Percentiles rank a stretch among this genome's conserved stretches.
Evolutionary conservation across 2,329 filamentous ascomycete genomes (phyloP).

Genomic region (Colletotrichum eremochloae): DNA sequence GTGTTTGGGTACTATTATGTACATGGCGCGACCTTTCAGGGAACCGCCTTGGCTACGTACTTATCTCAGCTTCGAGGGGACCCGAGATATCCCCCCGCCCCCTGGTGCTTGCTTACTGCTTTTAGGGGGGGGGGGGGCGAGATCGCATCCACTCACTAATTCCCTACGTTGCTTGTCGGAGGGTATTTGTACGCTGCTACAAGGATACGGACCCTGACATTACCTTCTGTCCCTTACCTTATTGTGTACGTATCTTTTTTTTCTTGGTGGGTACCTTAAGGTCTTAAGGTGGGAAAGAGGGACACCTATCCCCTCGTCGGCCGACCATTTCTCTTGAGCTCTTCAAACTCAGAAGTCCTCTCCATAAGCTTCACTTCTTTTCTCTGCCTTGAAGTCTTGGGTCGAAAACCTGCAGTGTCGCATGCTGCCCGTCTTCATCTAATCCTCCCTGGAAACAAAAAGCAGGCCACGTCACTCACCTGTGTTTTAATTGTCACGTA

Average conservation of each 20-base stretch:
- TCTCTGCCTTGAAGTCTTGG: conserved; percentile 6
- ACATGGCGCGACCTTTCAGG: conserved; percentile 1
- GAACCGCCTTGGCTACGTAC: neutral
- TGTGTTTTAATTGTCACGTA: conserved; percentile 19
- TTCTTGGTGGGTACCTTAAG: neutral
- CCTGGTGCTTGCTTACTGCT: neutral
- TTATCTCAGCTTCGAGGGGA: too few relatives aligned
- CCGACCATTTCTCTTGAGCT: conserved; percentile 29
- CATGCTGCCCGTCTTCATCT: conserved; percentile 8
- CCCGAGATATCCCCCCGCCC: neutral
- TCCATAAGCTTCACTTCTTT: conserved; percentile 9
- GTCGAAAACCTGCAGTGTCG: conserved; percentile 12
- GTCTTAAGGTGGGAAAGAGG: conserved; percentile 23
- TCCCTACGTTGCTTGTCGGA: neutral
- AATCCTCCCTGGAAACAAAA: conserved; percentile 2
- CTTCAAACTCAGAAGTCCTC: conserved; percentile 1
- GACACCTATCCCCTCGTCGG: conserved; percentile 29
- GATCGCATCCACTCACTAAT: conserved; percentile 21
- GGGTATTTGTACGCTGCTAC: neutral
- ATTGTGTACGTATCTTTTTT: conserved; percentile 17
- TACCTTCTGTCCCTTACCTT: conserved; percentile 7
- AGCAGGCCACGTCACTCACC: neutral
- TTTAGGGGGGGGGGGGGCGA: conserved; percentile 5
- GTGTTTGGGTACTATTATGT: neutral
- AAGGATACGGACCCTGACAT: conserved; percentile 8